Conservation (phyloP, 2,329 filamentous ascomycete species). For the Celoporthe dispersa region DNA sequence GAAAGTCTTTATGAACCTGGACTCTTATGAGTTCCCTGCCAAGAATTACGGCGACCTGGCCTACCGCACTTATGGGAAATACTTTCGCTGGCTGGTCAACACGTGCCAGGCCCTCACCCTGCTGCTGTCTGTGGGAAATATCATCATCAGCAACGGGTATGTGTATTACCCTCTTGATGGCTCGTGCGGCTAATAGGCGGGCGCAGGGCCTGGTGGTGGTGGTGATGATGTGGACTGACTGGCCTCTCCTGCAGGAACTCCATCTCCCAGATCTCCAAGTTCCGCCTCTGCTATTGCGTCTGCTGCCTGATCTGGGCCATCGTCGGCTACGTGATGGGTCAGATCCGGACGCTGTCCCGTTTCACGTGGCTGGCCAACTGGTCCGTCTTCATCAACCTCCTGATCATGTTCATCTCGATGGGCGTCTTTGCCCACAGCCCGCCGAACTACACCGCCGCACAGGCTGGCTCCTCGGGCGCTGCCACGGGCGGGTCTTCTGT, state of each 20-base stretch:
- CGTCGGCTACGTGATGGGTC: conserved; percentile 54
- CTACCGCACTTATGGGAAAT: conserved; percentile 49
- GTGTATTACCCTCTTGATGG: not conserved
- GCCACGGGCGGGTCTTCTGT: conserved; percentile 35
- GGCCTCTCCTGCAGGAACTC: conserved; percentile 42
- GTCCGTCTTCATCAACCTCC: conserved; percentile 57
- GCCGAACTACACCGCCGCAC: conserved; percentile 49
- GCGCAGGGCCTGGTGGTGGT: too few relatives aligned
- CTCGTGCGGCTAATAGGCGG: too few relatives aligned
- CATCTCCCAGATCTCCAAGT: conserved; percentile 55
- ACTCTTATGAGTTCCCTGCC: conserved; percentile 49
- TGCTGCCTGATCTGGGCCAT: conserved; percentile 54
- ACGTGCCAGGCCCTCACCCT: conserved; percentile 50
- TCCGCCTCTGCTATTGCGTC: conserved; percentile 54
- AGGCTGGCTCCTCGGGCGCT: conserved; percentile 36
- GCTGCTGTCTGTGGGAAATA: conserved; percentile 52
- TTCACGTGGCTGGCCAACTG: conserved; percentile 59
- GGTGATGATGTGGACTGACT: not conserved
- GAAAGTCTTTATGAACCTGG: conserved; percentile 46
- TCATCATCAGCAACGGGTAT: conserved; percentile 52
- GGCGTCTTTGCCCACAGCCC: conserved; percentile 51
- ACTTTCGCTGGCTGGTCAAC: conserved; percentile 51
- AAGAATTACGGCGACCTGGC: conserved; percentile 51
- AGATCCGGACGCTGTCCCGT: conserved; percentile 56
- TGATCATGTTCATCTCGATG: conserved; percentile 59